A percentile compares a stretch with the other conserved stretches of the same genome.
Conservation (phyloP, 2,329 filamentous ascomycete species). For the Nectriaceae sp. region DNA sequence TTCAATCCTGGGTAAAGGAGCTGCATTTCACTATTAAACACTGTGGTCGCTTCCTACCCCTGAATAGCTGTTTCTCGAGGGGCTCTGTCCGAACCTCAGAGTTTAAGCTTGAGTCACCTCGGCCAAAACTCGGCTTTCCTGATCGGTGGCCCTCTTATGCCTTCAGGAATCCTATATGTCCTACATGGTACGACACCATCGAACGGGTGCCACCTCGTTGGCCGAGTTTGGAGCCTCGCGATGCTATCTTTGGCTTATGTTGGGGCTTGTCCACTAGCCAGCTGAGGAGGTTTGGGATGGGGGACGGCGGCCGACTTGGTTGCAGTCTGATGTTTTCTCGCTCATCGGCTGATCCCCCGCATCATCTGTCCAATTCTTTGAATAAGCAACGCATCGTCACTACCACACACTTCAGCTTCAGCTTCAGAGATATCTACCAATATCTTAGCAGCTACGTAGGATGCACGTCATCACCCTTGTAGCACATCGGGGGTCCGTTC, state of each 20-base stretch:
- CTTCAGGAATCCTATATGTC: conserved; percentile 13
- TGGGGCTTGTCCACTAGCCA: too few species aligned
- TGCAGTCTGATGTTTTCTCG: too few species aligned
- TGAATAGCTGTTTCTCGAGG: conserved; percentile 4
- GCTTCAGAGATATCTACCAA: neutral
- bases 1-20: conserved; percentile 10
- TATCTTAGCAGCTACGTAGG: neutral
- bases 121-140: conserved; percentile 20
- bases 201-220: conserved; percentile 6
- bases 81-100: conserved; percentile 7
- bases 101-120: conserved; percentile 5
- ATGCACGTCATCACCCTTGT: neutral
- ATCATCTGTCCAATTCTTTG: too few species aligned
- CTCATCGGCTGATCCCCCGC: too few species aligned
- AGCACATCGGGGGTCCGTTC: neutral
- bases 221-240: conserved; percentile 16
- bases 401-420: neutral
- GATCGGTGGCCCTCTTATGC: conserved; percentile 18
- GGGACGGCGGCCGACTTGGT: too few species aligned
- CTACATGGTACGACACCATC: conserved; percentile 27
- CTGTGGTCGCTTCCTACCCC: too few species aligned
- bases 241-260: neutral
- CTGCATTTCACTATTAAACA: neutral
- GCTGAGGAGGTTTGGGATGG: too few species aligned
- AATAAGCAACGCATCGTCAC: too few species aligned